Evolutionary conservation across 2,329 filamentous ascomycete species (phyloP).

Genomic region (Albophoma yamanashiensis): DNA sequence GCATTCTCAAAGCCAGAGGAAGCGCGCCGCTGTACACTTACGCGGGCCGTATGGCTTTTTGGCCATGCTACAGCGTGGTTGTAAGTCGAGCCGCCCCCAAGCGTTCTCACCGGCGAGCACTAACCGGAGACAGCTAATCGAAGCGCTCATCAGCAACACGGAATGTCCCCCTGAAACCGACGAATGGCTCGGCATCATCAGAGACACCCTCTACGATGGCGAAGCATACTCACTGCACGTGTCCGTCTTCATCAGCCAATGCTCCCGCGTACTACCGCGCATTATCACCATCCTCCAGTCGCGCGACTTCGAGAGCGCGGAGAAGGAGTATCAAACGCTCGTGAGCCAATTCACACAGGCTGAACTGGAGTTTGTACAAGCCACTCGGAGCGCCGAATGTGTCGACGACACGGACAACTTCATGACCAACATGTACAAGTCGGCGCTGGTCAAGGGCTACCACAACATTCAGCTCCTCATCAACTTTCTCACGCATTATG

Average conservation of each 20-base stretch:
- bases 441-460: constrained; percentile 23
- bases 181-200: constrained; percentile 22
- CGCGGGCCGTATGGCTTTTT: constrained; percentile 21
- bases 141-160: constrained; percentile 19
- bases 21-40: constrained; percentile 10
- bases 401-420: constrained; percentile 14
- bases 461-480: constrained; percentile 19
- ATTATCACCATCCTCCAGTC: constrained; percentile 15
- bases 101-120: not conserved
- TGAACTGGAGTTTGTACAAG: constrained; percentile 9
- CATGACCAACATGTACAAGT: constrained; percentile 20
- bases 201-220: constrained; percentile 9
- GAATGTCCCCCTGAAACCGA: constrained; percentile 24
- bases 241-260: constrained; percentile 14
- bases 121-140: constrained; percentile 23
- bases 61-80: constrained; percentile 26
- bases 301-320: constrained; percentile 16
- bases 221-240: constrained; percentile 18
- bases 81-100: constrained; percentile 13
- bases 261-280: constrained; percentile 15
- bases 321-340: constrained; percentile 15
- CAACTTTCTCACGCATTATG: constrained; percentile 24
- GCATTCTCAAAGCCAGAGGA: constrained; percentile 25
- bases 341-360: constrained; percentile 14
- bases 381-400: constrained; percentile 2